Evolutionary conservation across 495 filamentous ascomycete genomes (phyloP).

Genomic region (Physcia stellaris): DNA sequence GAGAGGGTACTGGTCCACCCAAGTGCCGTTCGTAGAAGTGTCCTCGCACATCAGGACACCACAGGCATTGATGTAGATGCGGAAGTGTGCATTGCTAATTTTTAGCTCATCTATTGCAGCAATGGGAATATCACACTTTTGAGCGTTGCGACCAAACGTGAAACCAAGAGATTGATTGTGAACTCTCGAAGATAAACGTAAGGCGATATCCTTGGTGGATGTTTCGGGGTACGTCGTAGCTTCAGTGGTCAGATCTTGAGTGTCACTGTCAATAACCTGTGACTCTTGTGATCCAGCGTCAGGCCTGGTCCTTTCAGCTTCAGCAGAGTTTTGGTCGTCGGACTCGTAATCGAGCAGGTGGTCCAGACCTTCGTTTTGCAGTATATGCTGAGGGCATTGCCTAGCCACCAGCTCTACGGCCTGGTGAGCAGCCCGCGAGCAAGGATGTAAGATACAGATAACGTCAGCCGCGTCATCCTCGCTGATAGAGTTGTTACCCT

Average conservation of each 20-base stretch:
- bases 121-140: slow-evolving; percentile 60
- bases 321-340: no score
- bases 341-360: no score
- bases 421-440: slow-evolving; percentile 52
- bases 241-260: no score
- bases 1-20: slow-evolving; percentile 58
- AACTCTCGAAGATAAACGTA: slow-evolving; percentile 61
- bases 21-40: slow-evolving; percentile 80
- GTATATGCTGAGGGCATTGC: slow-evolving; percentile 42
- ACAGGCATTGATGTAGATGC: slow-evolving; percentile 69
- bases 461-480: slow-evolving; percentile 77
- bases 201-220: slow-evolving; percentile 59
- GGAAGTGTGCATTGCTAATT: slow-evolving; percentile 83
- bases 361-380: slow-evolving; percentile 32
- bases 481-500: slow-evolving; percentile 57
- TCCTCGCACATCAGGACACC: slow-evolving; percentile 84
- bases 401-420: slow-evolving; percentile 45
- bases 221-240: no score
- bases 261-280: neutral
- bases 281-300: no score
- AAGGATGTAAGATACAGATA: slow-evolving; percentile 76
- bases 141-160: slow-evolving; percentile 63
- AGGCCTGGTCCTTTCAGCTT: slow-evolving; percentile 30
- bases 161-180: slow-evolving; percentile 57
- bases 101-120: slow-evolving; percentile 36